Conservation (phyloP, 805 yeast genomes). For the Ogataea polymorpha region DNA sequence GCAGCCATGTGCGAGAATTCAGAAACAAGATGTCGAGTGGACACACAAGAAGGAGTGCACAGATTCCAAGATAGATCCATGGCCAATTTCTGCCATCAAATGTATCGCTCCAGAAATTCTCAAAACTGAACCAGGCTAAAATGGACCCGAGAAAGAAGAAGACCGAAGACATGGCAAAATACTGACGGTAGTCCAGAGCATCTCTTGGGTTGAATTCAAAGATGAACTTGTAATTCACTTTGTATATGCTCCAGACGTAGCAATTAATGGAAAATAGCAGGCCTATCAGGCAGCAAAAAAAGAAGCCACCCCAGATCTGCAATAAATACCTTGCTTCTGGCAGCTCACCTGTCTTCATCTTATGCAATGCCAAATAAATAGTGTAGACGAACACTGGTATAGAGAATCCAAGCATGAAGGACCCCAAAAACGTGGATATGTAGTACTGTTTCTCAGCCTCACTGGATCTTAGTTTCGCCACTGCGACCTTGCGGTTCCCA, state of each 20-base stretch:
- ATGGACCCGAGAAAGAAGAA: conserved; percentile 55
- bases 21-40: conserved; percentile 60
- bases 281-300: conserved; percentile 58
- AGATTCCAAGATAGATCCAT: conserved; percentile 63
- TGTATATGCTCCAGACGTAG: conserved; percentile 65
- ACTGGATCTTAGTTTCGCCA: conserved; percentile 62
- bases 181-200: conserved; percentile 64
- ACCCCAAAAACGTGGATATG: conserved; percentile 54
- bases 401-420: conserved; percentile 66
- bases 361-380: conserved; percentile 40
- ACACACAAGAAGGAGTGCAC: conserved; percentile 46
- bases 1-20: conserved; percentile 75
- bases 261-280: conserved; percentile 68
- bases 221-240: conserved; percentile 87
- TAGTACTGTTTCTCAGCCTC: conserved; percentile 40
- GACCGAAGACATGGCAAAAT: conserved; percentile 59
- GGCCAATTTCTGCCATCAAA: conserved; percentile 77
- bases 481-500: conserved; percentile 67
- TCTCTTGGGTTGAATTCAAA: conserved; percentile 79
- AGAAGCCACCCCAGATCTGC: conserved; percentile 93
- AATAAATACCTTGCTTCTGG: conserved; percentile 61
- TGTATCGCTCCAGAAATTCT: conserved; percentile 56
- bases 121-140: conserved; percentile 73
- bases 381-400: conserved; percentile 66
- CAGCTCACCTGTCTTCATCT: conserved; percentile 36